A percentile compares a stretch with the other conserved stretches of the same genome.
phyloP scores from a whole-genome alignment of 73 alveolate genomes.

The Paramecium sonneborni region DNA sequence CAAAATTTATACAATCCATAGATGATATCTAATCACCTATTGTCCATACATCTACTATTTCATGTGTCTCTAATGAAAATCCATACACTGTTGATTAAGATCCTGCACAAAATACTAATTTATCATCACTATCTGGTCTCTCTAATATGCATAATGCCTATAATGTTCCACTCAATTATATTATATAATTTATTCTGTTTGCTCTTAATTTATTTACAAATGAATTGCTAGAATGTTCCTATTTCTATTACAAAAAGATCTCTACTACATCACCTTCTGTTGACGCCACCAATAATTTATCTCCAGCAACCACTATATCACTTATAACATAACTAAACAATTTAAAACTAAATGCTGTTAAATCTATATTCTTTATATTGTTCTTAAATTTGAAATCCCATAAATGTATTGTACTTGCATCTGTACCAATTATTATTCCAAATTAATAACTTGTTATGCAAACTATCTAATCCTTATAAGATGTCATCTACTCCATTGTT shows the following conservation, averaged over 20 bases:
- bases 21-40: conserved; percentile 63
- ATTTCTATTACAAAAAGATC: conserved; percentile 41
- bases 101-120: conserved; percentile 68
- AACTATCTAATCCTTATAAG: conserved; percentile 56
- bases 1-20: conserved; percentile 70
- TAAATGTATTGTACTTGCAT: conserved; percentile 58
- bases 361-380: conserved; percentile 55
- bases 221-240: conserved; percentile 48
- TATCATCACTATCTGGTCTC: conserved; percentile 69
- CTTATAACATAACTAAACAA: conserved; percentile 63
- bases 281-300: conserved; percentile 53
- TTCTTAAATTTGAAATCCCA: conserved; percentile 59
- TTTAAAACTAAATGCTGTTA: conserved; percentile 63
- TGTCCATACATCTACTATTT: conserved; percentile 67
- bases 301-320: conserved; percentile 67
- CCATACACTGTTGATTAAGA: conserved; percentile 63
- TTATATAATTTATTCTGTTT: conserved; percentile 57
- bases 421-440: conserved; percentile 64
- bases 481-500: conserved; percentile 34
- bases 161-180: conserved; percentile 54
- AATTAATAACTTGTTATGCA: conserved; percentile 51
- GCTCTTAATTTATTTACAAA: conserved; percentile 64
- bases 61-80: conserved; percentile 66
- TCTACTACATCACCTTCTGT: conserved; percentile 65
- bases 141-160: conserved; percentile 65